These are phyloP conservation scores for Ceratocystiopsis sp. DNA, from an alignment of 2,329 filamentous ascomycete species.

Conservation along the genomic window DNA sequence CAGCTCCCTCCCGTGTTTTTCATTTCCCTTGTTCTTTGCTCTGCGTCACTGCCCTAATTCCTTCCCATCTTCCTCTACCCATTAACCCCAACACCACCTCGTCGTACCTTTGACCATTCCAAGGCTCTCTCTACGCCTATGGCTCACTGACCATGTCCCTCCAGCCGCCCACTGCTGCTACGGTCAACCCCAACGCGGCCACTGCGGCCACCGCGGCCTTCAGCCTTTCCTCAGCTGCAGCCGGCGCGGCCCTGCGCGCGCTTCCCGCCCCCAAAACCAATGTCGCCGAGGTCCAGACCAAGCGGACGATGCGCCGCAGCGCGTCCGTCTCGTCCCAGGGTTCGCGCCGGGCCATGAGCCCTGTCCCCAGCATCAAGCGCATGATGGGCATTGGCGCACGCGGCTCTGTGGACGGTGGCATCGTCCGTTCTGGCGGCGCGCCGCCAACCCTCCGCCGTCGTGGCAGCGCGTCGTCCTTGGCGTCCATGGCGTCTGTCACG, in stretches of 20 bases:
- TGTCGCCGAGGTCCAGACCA: constrained; percentile 72
- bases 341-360: constrained; percentile 7
- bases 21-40: not conserved
- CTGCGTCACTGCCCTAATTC: not conserved
- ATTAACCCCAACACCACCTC: not conserved
- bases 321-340: constrained; percentile 52
- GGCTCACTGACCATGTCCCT: constrained; percentile 6
- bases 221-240: constrained; percentile 70
- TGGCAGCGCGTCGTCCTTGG: constrained; percentile 48
- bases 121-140: constrained; percentile 2
- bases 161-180: constrained; percentile 46
- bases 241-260: constrained; percentile 67
- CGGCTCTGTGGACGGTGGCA: not conserved
- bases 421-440: not conserved
- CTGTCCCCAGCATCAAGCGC: constrained; percentile 6
- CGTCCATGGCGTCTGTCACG: constrained; percentile 70
- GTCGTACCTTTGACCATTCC: not conserved
- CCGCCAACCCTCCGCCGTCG: constrained; percentile 37
- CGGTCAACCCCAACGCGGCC: constrained; percentile 55
- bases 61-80: not conserved
- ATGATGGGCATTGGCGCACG: constrained; percentile 3
- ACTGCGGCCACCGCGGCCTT: constrained; percentile 72
- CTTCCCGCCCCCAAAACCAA: constrained; percentile 62
- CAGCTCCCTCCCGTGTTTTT: not conserved
- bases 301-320: constrained; percentile 60